Base-by-base conservation (phyloP, 2,329 filamentous ascomycete species). In the Aureobasidium vineae region DNA sequence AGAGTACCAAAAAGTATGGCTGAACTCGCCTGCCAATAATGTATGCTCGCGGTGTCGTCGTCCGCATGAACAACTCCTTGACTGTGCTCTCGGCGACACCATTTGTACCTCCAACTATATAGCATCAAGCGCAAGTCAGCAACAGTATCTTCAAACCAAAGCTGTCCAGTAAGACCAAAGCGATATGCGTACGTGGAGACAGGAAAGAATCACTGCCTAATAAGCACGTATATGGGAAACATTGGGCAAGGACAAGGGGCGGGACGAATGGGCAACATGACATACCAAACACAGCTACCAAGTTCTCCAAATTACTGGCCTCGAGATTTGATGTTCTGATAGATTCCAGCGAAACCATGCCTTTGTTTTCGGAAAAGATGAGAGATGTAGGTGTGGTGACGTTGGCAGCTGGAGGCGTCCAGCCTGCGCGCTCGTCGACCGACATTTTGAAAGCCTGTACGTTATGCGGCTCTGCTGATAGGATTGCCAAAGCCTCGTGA, bases 81-180 rank as follows among this genome's bases (percentile, higher is more conserved):
- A 77, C 76, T 19, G 80, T 81, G 67, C 74, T 77, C 69, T 78
- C 75, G 33, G 78, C 78, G 59, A 82, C 81, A 33, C 80, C 80
- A 5, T 72, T 72, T 19, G 79, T 81, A 43, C 78, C 79, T 21
- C 80, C 80, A 6, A 81, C 75, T 69, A 43, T 3, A 41, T 7
- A 11, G 26, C 10, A 52, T 8, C 56, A 61, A 43, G 38, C 26
- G 33, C 50, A n/a, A 31, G 50, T 63, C 19, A 52, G 26, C 36
- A 59, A n/a, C 3, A 45, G 3, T 7, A 6, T 1, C 16, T 21
- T 16, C 26, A 13, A 7, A 1, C 16, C 11, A 47, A 47, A 33
- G 56, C 28, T 23, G 21, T 31, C 15, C 15, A 43, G n/a, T 5
- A 57, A 19, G 8, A n/a, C 5, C 8, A 10, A 19, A 6, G 36